Evolutionary conservation across 2,329 filamentous ascomycete genomes (phyloP), one percentile per base, ranked within the genome.

Genomic region (Sclerotinia sclerotiorum): DNA sequence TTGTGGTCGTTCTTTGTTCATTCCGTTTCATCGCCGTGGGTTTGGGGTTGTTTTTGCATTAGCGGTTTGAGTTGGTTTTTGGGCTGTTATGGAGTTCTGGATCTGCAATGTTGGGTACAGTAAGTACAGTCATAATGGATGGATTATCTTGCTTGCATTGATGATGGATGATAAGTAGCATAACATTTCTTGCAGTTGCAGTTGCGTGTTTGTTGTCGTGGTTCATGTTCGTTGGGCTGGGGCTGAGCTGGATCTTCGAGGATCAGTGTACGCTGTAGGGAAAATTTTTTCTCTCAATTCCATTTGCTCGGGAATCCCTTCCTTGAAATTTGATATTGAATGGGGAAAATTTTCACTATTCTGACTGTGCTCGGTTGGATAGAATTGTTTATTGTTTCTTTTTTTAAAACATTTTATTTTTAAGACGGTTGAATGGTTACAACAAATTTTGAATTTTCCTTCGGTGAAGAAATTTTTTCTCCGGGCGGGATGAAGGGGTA

Each of bases 181-280:
- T 39, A 39, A 39, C 11, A 42, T 21, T 42, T 52, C 15, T 4
- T n/a, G 51, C 60, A 32, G 51, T 63, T 13, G 60, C n/a, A n/a
- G 13, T 6, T 42, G 39, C 15, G 15, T 42, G 39, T 42, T 42
- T 51, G 46, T 35, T 63, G 60, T 63, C 60, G 60, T 63, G 60
- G 60, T 63, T 48, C 60, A 63, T 39, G n/a, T 63, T 39, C 29
- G 46, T 52, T 52, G 46, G 61, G 48, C 32, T 67, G 64, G 64
- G 64, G 64, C 65, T 61, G 55, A 49, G 65, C 44, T 67, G 60
- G 39, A 63, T 32, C 15, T 19, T 51, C 2, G 46, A 52, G 46
- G 46, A 51, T 63, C 10, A 49, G 39, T 42, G 15, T 39, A 39
- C 35, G 10, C 11, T 39, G 35, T 21, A 51, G n/a, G 60, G 46